Evolutionary conservation across 2,329 filamentous ascomycete species (phyloP), one percentile per base, ranked within the genome.

Genomic region (Sporothrix euskadiensis): DNA sequence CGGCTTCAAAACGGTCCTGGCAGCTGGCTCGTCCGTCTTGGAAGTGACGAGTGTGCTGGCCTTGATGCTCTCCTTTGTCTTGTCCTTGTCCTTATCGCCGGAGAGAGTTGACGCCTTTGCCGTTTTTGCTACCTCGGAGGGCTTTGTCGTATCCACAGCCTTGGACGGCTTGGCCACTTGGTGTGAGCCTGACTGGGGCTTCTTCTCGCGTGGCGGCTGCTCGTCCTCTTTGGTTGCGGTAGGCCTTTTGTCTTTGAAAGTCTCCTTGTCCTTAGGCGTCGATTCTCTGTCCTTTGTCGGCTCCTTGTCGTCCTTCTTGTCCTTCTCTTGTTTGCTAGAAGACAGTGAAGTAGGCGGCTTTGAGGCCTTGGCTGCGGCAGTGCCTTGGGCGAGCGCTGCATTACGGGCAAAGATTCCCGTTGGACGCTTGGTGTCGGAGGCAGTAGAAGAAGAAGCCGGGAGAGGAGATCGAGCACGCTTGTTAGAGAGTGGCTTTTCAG

Each of bases 351-450:
- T 6, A 49, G 71, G n/a, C 32, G 68, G 0, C 32, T 32, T 41
- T 3, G 69, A n/a, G 4, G 69, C 16, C 35, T 35, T 66, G n/a
- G 57, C 44, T 3, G 59, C 56, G 5, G 39, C 52, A 35, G n/a
- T 56, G 22, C 71, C 68, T 9, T 32, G 32, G 7, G 44, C 54
- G 19, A 65, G 39, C 16, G 71, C 35, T 1, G 72, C 49, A 7
- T 57, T 71, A 9, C 72, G 69, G 41, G 73, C 73, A 69, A 71
- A 71, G 3, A 71, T 69, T 0, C 69, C 69, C 1, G 73, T 69
- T 4, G 69, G 73, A 26, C 61, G 59, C 69, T 74, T 74, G 5
- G 44, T 71, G 54, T 74, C 72, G 8, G 68, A 54, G 39, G 57
- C 63, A 14, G 30, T 47, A 14, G 14, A 54, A 22, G 71, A 41